These are phyloP conservation scores for Knoxia roxburghii DNA, from an alignment of 257 asterid genomes.

Conservation along the genomic window DNA sequence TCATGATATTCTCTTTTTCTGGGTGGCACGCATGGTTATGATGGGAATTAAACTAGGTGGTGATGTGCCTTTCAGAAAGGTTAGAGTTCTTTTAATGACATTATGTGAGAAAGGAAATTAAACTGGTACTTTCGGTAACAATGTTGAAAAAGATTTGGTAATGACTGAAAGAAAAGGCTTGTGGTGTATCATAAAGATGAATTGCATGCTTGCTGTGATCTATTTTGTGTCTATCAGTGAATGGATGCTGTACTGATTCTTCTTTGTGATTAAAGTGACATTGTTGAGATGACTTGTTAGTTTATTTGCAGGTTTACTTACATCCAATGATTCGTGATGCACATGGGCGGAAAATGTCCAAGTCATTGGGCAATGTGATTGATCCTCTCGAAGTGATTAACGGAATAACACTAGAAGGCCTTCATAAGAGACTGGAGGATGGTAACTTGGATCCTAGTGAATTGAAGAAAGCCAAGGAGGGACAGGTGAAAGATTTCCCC, in stretches of 20 bases:
- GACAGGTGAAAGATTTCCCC: constrained; percentile 85
- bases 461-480: constrained; percentile 76
- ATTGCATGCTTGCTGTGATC: background rate
- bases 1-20: constrained; percentile 84
- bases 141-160: too few species aligned
- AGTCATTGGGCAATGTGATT: constrained; percentile 90
- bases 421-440: constrained; percentile 81
- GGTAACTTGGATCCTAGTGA: constrained; percentile 89
- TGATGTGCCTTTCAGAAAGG: constrained; percentile 89
- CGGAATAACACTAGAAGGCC: constrained; percentile 67
- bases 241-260: background rate
- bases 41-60: constrained; percentile 94
- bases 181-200: background rate
- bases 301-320: constrained; percentile 61
- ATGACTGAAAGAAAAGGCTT: background rate
- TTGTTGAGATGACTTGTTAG: constrained; percentile 10
- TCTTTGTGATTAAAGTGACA: background rate
- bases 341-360: constrained; percentile 98
- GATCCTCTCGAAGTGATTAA: constrained; percentile 88
- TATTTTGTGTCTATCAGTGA: background rate
- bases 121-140: background rate
- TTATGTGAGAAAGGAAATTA: background rate
- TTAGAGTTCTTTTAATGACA: constrained; percentile 19
- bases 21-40: constrained; percentile 99
- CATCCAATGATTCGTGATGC: constrained; percentile 99